A percentile compares a stretch with the other conserved stretches of the same genome.
These are phyloP conservation scores for Gossypium davidsonii DNA, from an alignment of 441 rosid species.

Conservation along the genomic window DNA sequence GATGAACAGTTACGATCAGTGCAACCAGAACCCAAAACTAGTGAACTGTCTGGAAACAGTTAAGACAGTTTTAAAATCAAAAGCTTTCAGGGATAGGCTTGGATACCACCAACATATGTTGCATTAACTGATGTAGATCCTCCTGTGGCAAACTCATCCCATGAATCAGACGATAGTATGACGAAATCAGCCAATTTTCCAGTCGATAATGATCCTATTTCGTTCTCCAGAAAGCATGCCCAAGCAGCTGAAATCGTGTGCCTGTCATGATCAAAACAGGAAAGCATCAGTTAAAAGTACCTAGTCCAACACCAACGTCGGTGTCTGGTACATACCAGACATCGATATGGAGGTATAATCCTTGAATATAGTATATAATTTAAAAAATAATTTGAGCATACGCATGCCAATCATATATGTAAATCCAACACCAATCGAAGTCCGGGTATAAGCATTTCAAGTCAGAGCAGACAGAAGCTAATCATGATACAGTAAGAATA, in stretches of 20 bases:
- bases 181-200: constrained; percentile 83
- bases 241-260: constrained; percentile 76
- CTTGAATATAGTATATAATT: not conserved
- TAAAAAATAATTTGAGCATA: not conserved
- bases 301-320: not conserved
- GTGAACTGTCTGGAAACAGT: not conserved
- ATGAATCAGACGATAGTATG: constrained; percentile 45
- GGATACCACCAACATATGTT: constrained; percentile 60
- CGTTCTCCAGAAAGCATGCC: constrained; percentile 65
- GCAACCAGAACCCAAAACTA: not conserved
- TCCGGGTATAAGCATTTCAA: not conserved
- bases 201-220: constrained; percentile 63
- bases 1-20: not conserved
- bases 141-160: constrained; percentile 51
- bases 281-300: not conserved
- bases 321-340: not conserved
- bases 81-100: constrained; percentile 44
- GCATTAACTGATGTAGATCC: constrained; percentile 51
- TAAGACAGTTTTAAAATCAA: not conserved
- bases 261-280: constrained; percentile 32
- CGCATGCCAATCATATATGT: not conserved
- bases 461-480: not conserved
- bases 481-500: not conserved
- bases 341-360: not conserved
- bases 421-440: not conserved